Evolutionary conservation across 495 filamentous ascomycete genomes (phyloP), one percentile per base, ranked within the genome.

Genomic region (Aspergillus panamensis): DNA sequence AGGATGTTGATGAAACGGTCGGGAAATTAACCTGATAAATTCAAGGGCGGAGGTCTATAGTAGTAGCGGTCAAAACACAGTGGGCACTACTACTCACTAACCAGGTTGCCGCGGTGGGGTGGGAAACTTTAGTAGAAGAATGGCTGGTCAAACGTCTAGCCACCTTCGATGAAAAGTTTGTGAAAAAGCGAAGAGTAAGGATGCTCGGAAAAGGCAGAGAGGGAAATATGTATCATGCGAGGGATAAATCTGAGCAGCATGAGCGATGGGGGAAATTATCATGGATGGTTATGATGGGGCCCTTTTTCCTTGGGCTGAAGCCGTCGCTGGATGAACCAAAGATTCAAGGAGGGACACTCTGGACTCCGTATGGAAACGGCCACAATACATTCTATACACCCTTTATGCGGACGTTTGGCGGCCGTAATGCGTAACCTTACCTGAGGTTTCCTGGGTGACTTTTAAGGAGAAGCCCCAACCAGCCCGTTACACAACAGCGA

Each of bases 41-140:
- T 66, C 62, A 61, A 66, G 66, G 63, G 59, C 51, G 55, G 63
- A 40, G 14, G 51, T 56, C 59, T 58, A 48, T 60, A 50, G 64
- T 64, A 67, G 61, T 68, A 69, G 66, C 66, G 66, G 66, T 69
- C 66, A 69, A 69, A 69, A 66, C 66, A 65, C 54, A 55, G 60
- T 63, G 61, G 61, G 58, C 58, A 60, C 62, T 62, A 60, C 47
- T 49, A 51, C 55, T 57, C 42, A 48, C 30, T 39, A 45, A 14
- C 37, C 37, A 40, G 19, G 45, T 20, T 53, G 29, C 52, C 32
- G 47, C 57, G 48, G 61, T 60, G 62, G 66, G 57, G n/a, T n/a
- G 62, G 59, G 54, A 51, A 52, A 51, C 42, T 32, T 50, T 31
- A 17, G 33, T 53, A 48, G 54, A 39, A 50, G 45, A 58, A 53